Evolutionary conservation across 1,284 basidiomycete species (phyloP).

Genomic region (Phlebopus sp.): DNA sequence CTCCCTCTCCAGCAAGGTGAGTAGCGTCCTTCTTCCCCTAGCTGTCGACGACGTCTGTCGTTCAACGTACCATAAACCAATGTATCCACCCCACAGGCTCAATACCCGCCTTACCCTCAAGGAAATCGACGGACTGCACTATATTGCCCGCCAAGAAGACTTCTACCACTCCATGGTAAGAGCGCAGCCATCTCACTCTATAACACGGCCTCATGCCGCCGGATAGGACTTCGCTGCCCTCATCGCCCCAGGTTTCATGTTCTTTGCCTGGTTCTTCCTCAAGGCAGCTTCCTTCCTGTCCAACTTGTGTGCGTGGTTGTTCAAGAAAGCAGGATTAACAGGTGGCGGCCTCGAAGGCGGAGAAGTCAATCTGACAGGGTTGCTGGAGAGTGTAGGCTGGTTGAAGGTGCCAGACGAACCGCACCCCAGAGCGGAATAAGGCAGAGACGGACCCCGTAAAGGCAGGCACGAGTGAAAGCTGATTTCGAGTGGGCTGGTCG

Average conservation of each 20-base stretch:
- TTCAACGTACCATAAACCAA: too few species aligned
- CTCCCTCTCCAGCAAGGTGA: conserved; percentile 1
- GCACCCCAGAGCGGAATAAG: too few species aligned
- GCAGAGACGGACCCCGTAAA: too few species aligned
- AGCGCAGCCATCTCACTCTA: neutral
- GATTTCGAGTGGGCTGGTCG: neutral
- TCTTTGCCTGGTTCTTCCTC: conserved; percentile 40
- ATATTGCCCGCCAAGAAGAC: conserved; percentile 11
- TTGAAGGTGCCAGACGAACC: neutral
- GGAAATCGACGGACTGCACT: conserved; percentile 5
- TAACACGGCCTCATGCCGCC: neutral
- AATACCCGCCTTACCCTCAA: conserved; percentile 6
- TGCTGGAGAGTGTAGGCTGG: neutral
- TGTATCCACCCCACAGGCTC: conserved; percentile 1
- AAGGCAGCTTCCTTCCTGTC: conserved; percentile 36
- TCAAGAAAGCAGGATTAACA: conserved; percentile 22
- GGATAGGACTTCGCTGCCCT: conserved; percentile 45
- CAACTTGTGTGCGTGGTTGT: conserved; percentile 38
- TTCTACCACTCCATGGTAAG: conserved; percentile 9
- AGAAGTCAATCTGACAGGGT: neutral
- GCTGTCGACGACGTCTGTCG: neutral
- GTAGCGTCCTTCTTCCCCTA: neutral
- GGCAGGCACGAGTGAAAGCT: too few species aligned
- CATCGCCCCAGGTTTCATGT: conserved; percentile 44
- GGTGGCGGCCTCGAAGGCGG: conserved; percentile 2